Base-by-base conservation (phyloP, 768 basidiomycete genomes). In the Psilocybe azurescens region DNA sequence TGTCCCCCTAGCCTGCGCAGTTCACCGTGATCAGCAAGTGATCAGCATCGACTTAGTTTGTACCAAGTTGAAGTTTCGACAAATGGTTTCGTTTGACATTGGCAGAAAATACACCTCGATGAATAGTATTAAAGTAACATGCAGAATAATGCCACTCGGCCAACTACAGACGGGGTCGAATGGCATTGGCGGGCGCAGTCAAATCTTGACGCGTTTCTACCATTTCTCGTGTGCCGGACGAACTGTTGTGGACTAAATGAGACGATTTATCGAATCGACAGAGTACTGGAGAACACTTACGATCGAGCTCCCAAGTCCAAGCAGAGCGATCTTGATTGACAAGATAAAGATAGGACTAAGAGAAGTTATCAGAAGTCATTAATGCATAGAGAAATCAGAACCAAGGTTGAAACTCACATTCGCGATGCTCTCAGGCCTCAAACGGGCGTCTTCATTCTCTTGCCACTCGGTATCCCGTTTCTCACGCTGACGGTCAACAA, bases 251-350 rank as follows among this genome's bases (percentile, higher is more conserved):
- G 33, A 39, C 28, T 38, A 7, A 24, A 3, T 30, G 3, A 44
- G 58, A 44, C 41, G 14, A 48, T 55, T 4, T 53, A 58, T 14
- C 11, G 30, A 18, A 2, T 20, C 28, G 8, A 7, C 7, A n/a
- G 20, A 28, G 14, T 1, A 50, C n/a, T 13, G 20, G 38, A 9
- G 2, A 39, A 5, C 7, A 75, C 89, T 78, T 69, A 91, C 90
- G 77, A 64, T 93, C 91, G 30, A 93, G 79, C 70, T 93, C 91
- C 89, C 90, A 93, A 8, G 89, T 88, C 88, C 84, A 90, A 5
- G 88, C 83, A 44, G 89, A 89, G 30, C 84, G 81, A 56, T 90
- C 88, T 74, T 92, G 91, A 54, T 86, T 82, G 6, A 78, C 82
- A 18, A 93, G 84, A 69, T 83, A 84, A 36, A 89, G 74, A 67